Percentiles rank a stretch among this genome's conserved stretches.
Conservation (phyloP, 1,284 basidiomycete species). For the Mycena sp. region DNA sequence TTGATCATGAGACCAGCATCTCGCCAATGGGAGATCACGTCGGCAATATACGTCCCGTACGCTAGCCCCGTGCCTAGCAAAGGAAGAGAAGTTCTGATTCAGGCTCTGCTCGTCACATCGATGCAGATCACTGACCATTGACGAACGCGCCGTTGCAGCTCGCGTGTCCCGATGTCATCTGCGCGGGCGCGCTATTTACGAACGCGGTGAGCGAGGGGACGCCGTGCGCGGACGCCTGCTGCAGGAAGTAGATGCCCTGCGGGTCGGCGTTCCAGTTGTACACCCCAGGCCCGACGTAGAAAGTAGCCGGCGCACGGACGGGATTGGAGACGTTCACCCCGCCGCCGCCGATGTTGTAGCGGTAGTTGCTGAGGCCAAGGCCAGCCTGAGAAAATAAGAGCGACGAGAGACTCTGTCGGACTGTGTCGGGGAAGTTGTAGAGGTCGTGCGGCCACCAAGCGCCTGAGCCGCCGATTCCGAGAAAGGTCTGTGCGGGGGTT, state of each 20-base stretch:
- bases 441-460: constrained; percentile 58
- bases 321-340: constrained; percentile 52
- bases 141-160: constrained; percentile 48
- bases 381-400: constrained; percentile 51
- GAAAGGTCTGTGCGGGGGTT: constrained; percentile 40
- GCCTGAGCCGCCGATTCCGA: constrained; percentile 49
- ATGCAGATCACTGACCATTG: constrained; percentile 33
- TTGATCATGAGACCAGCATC: constrained; percentile 42
- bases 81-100: background rate
- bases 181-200: constrained; percentile 48
- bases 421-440: constrained; percentile 49
- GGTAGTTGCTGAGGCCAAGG: constrained; percentile 54
- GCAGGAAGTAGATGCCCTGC: constrained; percentile 51
- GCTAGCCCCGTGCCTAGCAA: constrained; percentile 40
- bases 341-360: constrained; percentile 55
- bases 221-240: constrained; percentile 43
- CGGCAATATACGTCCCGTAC: constrained; percentile 47
- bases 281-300: constrained; percentile 50
- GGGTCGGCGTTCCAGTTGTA: constrained; percentile 53
- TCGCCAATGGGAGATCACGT: constrained; percentile 47
- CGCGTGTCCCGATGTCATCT: constrained; percentile 42
- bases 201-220: constrained; percentile 45
- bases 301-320: constrained; percentile 52
- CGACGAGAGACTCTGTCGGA: constrained; percentile 49
- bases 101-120: background rate